Conservation (phyloP, 495 filamentous ascomycete species). For the Penicillium robsamsonii region DNA sequence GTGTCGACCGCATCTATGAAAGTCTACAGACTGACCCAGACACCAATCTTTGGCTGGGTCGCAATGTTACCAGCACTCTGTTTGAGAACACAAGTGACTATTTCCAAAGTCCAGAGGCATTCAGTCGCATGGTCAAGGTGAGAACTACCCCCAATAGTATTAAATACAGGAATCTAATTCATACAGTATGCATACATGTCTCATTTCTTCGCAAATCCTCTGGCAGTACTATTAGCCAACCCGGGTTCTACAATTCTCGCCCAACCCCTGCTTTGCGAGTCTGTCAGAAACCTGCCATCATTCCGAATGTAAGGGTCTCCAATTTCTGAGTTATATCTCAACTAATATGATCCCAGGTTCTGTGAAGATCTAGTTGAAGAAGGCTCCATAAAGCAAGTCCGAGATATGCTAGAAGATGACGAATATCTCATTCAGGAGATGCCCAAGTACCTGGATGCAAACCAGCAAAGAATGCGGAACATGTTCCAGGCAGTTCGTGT, state of each 20-base stretch:
- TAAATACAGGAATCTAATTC: constrained; percentile 9
- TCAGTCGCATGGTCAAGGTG: constrained; percentile 79
- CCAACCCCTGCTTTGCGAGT: constrained; percentile 64
- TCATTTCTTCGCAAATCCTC: constrained; percentile 88
- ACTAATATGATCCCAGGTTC: constrained; percentile 31
- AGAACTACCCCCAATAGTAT: constrained; percentile 4
- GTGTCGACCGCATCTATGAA: constrained; percentile 77
- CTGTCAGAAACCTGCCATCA: constrained; percentile 73
- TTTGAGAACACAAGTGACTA: constrained; percentile 80
- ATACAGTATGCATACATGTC: constrained; percentile 88
- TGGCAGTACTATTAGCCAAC: constrained; percentile 62
- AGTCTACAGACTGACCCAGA: constrained; percentile 56
- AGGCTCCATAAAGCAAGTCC: constrained; percentile 38
- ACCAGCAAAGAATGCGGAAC: constrained; percentile 41
- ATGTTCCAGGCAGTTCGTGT: constrained; percentile 48
- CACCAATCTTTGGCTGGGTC: constrained; percentile 64
- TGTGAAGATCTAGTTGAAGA: constrained; percentile 47
- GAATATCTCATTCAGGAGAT: constrained; percentile 40
- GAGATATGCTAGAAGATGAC: constrained; percentile 53
- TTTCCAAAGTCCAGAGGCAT: constrained; percentile 80
- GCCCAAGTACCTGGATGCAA: constrained; percentile 30
- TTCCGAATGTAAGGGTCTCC: constrained; percentile 58
- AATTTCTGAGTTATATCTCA: neutral
- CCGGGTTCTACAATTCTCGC: constrained; percentile 28
- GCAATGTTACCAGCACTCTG: constrained; percentile 57